Conservation (phyloP, 2,329 filamentous ascomycete species). For the Endocalyx cinctus region DNA sequence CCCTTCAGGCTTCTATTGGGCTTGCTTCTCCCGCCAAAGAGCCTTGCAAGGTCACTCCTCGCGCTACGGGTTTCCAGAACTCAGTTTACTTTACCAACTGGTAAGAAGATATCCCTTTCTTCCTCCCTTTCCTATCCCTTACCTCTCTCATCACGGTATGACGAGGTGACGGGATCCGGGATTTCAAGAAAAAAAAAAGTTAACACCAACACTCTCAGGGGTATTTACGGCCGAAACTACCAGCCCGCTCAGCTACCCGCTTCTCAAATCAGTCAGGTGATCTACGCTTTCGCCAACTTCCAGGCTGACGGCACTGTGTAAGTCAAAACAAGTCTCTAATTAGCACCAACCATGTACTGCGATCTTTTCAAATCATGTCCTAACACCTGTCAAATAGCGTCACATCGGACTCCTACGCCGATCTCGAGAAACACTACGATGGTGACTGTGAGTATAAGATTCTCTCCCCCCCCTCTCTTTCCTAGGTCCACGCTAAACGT, state of each 20-base stretch:
- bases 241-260: constrained; percentile 66
- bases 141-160: too few relatives aligned
- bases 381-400: constrained; percentile 36
- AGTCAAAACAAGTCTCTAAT: constrained; percentile 23
- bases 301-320: constrained; percentile 67
- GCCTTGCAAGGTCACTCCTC: constrained; percentile 15
- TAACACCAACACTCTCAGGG: too few relatives aligned
- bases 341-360: too few relatives aligned
- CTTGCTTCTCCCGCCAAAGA: constrained; percentile 15
- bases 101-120: constrained; percentile 22
- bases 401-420: constrained; percentile 65
- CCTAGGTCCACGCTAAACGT: constrained; percentile 6
- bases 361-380: neutral
- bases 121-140: constrained; percentile 1
- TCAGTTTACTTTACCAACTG: constrained; percentile 47
- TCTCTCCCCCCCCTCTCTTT: neutral
- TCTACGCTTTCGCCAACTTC: constrained; percentile 80
- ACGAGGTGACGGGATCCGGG: too few relatives aligned
- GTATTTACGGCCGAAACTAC: constrained; percentile 70
- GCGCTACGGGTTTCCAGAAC: constrained; percentile 34
- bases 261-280: constrained; percentile 68
- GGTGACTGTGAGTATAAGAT: constrained; percentile 59
- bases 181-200: too few relatives aligned
- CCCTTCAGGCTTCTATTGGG: constrained; percentile 21
- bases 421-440: constrained; percentile 68